Evolutionary conservation across 371 early-diverging fungal species (phyloP).

Genomic region (Mortierella sp.): DNA sequence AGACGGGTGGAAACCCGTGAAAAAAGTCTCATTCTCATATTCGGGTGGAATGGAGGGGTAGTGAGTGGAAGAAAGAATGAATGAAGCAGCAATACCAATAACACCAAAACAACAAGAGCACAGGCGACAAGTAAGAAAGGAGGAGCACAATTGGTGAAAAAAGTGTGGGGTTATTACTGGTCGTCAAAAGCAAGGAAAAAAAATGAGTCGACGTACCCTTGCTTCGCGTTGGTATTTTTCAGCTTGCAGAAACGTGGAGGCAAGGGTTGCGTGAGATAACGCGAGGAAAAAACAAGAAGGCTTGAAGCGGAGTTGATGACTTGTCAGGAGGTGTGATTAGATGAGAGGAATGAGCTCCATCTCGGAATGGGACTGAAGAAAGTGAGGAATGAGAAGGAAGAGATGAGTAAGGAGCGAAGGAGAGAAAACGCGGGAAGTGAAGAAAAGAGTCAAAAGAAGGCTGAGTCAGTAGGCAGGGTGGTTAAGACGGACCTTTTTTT

Average conservation of each 20-base stretch:
- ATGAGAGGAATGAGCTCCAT: slow-evolving; percentile 9
- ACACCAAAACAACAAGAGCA: not conserved
- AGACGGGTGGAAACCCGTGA: not conserved
- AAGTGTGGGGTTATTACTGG: not conserved
- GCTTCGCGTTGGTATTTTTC: not conserved
- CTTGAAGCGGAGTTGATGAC: not conserved
- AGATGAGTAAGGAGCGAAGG: not conserved
- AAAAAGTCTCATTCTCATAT: not conserved
- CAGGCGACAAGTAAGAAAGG: not conserved
- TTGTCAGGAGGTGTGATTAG: not conserved
- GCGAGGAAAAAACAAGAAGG: not conserved
- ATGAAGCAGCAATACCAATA: not conserved
- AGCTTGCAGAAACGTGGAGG: not conserved
- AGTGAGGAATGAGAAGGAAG: not conserved
- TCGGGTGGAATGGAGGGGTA: not conserved
- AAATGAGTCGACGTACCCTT: not conserved
- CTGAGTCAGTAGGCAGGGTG: not conserved
- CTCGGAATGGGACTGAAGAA: not conserved
- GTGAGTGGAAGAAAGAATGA: not conserved
- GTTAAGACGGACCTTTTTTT: not conserved
- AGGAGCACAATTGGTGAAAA: slow-evolving; percentile 9
- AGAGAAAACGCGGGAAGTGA: not conserved
- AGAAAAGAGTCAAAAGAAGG: not conserved
- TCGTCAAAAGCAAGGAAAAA: not conserved
- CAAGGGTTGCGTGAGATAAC: not conserved